Conservation (phyloP, 495 filamentous ascomycete genomes). For the Cercophora scortea region DNA sequence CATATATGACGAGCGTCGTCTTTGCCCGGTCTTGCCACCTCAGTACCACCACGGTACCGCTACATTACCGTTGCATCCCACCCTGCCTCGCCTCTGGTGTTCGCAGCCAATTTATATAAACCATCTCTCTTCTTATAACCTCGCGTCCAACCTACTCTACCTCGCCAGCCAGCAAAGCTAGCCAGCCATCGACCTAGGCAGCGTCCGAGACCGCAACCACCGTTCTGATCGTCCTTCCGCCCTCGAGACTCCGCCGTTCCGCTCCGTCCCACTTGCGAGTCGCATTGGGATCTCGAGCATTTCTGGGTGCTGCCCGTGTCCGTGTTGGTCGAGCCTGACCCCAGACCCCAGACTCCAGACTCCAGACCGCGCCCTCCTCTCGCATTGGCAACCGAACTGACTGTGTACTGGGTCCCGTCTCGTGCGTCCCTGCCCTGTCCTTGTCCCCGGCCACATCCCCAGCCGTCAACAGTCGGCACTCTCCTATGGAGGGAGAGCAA, state of each 20-base stretch:
- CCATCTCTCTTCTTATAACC: neutral
- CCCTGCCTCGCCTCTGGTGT: neutral
- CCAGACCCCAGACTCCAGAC: neutral
- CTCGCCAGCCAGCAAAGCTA: neutral
- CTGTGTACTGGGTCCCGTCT: constrained; percentile 2
- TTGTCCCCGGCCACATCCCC: neutral
- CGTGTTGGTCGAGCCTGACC: neutral
- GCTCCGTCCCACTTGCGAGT: constrained; percentile 10
- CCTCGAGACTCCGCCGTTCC: constrained; percentile 2
- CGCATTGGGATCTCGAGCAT: constrained; percentile 9
- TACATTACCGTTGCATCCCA: neutral
- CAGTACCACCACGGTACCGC: neutral
- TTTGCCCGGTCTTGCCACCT: constrained; percentile 18
- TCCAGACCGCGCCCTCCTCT: neutral
- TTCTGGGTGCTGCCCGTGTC: too few species aligned
- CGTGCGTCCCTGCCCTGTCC: neutral
- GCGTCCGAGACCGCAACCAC: neutral
- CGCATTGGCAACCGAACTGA: constrained; percentile 11
- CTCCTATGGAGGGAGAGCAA: too few species aligned
- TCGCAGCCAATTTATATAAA: neutral
- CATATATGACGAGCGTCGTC: constrained; percentile 13
- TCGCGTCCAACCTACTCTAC: neutral
- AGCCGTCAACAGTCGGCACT: neutral
- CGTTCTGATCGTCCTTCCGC: neutral
- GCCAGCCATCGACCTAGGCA: neutral